Conservation (phyloP, 2,329 filamentous ascomycete genomes). For the Ustulina deusta region DNA sequence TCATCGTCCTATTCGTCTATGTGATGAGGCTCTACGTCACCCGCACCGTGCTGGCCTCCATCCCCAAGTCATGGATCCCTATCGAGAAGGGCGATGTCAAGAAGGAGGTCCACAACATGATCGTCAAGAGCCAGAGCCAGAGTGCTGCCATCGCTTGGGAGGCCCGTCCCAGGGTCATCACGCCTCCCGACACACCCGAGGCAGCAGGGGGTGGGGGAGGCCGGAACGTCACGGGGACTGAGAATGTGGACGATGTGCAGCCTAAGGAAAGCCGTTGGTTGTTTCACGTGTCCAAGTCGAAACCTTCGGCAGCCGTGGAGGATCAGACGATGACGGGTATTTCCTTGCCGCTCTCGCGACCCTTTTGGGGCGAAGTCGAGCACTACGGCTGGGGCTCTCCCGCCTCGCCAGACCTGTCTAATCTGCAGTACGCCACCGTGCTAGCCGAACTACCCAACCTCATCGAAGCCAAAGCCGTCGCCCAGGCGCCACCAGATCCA, state of each 20-base stretch:
- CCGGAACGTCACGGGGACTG: slow-evolving; percentile 27
- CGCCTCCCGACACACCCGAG: slow-evolving; percentile 43
- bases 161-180: slow-evolving; percentile 73
- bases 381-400: slow-evolving; percentile 93
- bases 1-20: slow-evolving; percentile 81
- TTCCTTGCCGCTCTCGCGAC: slow-evolving; percentile 61
- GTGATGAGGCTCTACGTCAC: slow-evolving; percentile 88
- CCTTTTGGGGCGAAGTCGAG: slow-evolving; percentile 83
- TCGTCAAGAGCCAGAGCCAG: slow-evolving; percentile 76
- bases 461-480: slow-evolving; percentile 93
- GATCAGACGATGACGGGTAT: slow-evolving; percentile 55
- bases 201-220: slow-evolving; percentile 25
- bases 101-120: slow-evolving; percentile 79
- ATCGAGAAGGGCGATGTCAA: slow-evolving; percentile 86
- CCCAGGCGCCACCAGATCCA: slow-evolving; percentile 74
- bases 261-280: slow-evolving; percentile 39
- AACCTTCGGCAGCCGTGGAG: slow-evolving; percentile 55
- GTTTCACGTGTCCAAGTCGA: slow-evolving; percentile 46
- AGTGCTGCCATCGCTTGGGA: slow-evolving; percentile 87
- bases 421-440: slow-evolving; percentile 86
- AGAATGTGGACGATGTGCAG: slow-evolving; percentile 11
- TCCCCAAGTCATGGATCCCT: slow-evolving; percentile 88
- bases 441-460: slow-evolving; percentile 87
- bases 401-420: slow-evolving; percentile 76
- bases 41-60: slow-evolving; percentile 79